Evolutionary conservation across 768 basidiomycete species (phyloP), one percentile per base, ranked within the genome.

Genomic region (Heimioporus sp.): DNA sequence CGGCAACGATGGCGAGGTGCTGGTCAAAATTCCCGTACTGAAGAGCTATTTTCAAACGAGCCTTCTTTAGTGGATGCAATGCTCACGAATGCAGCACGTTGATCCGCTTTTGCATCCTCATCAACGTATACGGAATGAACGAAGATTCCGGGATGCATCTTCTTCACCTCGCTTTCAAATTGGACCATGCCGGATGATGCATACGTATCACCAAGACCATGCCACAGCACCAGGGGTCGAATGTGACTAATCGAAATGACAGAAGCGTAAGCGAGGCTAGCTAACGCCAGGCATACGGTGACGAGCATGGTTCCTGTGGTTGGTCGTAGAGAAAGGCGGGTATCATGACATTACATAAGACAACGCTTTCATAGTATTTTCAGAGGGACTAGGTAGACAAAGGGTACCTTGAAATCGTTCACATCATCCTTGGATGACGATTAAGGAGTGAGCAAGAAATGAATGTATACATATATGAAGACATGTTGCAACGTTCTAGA

Each of bases 151-250:
- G 82, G 83, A 65, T 92, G 80, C 13, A 86, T 74, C 1, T 78
- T 70, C 63, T 82, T 76, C 61, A 93, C 78, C 45, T 75, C 65
- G 13, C 71, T 65, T 49, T 76, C 74, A 57, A 92, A 87, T 56
- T 85, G 72, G 39, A 82, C 68, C 76, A 93, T 89, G 13, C 88
- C 91, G 1, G 81, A 71, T 1, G 91, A 87, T 44, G 77, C 73
- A 58, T 90, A 80, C 2, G 85, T 81, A 69, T 93, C 92, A n/a
- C 90, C 87, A 76, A 90, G 62, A 32, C 87, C 88, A 67, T 90
- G 87, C 88, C 87, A 90, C 46, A 90, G 67, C 28, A 90, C 87
- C 17, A 90, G 73, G 9, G 87, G 84, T 21, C 84, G 73, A 37
- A 71, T 30, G 10, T 57, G 19, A 16, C 48, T 57, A 31, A 28